Evolutionary conservation across 371 early-diverging fungal species (phyloP).

Genomic region (Sporodiniella umbellata): DNA sequence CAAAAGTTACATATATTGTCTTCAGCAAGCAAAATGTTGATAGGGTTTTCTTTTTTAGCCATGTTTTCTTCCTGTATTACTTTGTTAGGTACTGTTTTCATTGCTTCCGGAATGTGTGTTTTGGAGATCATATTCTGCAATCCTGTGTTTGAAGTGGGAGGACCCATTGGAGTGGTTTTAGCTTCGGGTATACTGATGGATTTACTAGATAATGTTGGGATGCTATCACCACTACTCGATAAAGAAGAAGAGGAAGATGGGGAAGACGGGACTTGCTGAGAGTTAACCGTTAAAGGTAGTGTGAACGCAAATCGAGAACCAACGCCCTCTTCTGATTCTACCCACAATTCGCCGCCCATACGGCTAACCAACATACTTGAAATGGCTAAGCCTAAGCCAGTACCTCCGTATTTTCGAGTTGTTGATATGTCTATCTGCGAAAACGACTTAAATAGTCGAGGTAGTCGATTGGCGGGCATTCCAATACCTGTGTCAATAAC

Average conservation of each 20-base stretch:
- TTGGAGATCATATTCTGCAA: background rate
- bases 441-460: constrained; percentile 53
- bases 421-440: constrained; percentile 61
- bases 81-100: background rate
- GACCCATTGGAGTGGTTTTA: background rate
- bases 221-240: background rate
- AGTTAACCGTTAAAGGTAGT: constrained; percentile 40
- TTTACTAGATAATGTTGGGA: background rate
- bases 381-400: constrained; percentile 59
- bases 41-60: constrained; percentile 28
- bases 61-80: constrained; percentile 34
- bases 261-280: constrained; percentile 4
- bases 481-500: constrained; percentile 61
- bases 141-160: background rate
- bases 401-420: constrained; percentile 54
- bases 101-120: background rate
- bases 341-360: constrained; percentile 64
- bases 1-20: constrained; percentile 42
- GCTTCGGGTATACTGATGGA: background rate
- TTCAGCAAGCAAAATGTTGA: constrained; percentile 45
- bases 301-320: constrained; percentile 60
- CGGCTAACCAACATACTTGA: constrained; percentile 54
- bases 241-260: background rate
- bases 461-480: constrained; percentile 55
- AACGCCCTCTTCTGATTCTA: constrained; percentile 51